A percentile compares a stretch with the other conserved stretches of the same genome.
These are phyloP conservation scores for Trichoderma simmonsii DNA, from an alignment of 2,329 filamentous ascomycete species.

Conservation along the genomic window DNA sequence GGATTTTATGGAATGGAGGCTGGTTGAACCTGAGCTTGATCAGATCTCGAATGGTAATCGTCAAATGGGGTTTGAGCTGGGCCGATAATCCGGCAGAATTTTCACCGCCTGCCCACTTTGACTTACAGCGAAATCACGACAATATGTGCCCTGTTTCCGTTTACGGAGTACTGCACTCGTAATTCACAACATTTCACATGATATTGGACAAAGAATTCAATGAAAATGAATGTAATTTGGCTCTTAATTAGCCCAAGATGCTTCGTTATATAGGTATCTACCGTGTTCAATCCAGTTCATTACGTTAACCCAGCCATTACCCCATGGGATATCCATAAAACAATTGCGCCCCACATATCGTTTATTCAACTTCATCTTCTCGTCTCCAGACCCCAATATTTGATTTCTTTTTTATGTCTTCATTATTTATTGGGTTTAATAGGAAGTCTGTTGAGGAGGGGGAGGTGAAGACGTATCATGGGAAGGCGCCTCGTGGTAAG, in stretches of 20 bases:
- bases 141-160: background rate
- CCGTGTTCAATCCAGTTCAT: constrained; percentile 5
- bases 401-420: background rate
- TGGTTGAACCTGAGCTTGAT: constrained; percentile 1
- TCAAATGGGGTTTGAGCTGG: constrained; percentile 4
- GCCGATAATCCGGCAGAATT: constrained; percentile 12
- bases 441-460: constrained; percentile 4
- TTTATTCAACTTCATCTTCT: background rate
- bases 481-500: constrained; percentile 11
- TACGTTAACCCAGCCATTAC: background rate
- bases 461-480: background rate
- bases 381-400: background rate
- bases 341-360: background rate
- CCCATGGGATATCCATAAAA: constrained; percentile 15
- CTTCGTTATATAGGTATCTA: constrained; percentile 9
- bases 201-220: background rate
- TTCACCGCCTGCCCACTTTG: constrained; percentile 21
- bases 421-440: constrained; percentile 2
- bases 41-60: constrained; percentile 7
- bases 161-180: background rate
- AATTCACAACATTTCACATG: background rate
- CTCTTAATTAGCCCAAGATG: background rate
- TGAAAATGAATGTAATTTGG: background rate
- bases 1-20: background rate
- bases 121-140: background rate